phyloP scores from a whole-genome alignment of 306 rosid genomes.

The Vigna unguiculata region DNA sequence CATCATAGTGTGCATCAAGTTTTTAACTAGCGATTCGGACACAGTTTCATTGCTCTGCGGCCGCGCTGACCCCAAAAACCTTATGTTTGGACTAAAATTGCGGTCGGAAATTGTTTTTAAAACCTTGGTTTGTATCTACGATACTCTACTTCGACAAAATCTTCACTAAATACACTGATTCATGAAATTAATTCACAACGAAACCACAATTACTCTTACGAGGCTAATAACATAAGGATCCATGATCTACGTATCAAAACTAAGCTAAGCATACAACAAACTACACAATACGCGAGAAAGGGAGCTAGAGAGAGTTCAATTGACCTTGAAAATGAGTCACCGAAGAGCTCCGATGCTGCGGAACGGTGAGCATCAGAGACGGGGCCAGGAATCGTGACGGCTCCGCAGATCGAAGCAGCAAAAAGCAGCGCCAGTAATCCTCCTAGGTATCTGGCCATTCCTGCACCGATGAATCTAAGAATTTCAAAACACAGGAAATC shows the following conservation, averaged over 20 bases:
- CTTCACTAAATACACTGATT: background rate
- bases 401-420: constrained; percentile 61
- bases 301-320: constrained; percentile 1
- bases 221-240: constrained; percentile 8
- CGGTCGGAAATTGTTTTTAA: background rate
- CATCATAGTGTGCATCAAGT: background rate
- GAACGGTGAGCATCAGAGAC: constrained; percentile 91
- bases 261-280: background rate
- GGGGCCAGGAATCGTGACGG: constrained; percentile 43
- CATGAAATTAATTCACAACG: background rate
- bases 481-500: constrained; percentile 31
- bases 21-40: background rate
- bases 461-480: constrained; percentile 56
- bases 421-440: constrained; percentile 60
- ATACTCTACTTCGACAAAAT: background rate
- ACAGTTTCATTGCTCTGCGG: background rate
- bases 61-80: background rate
- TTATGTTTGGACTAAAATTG: background rate
- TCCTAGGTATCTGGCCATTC: constrained; percentile 67
- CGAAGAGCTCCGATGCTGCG: constrained; percentile 75
- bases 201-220: background rate
- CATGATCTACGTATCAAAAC: background rate
- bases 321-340: constrained; percentile 76
- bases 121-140: background rate
- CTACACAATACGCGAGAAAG: background rate